Conservation (phyloP, 805 yeast genomes). For the Phaffomyces opuntiae region DNA sequence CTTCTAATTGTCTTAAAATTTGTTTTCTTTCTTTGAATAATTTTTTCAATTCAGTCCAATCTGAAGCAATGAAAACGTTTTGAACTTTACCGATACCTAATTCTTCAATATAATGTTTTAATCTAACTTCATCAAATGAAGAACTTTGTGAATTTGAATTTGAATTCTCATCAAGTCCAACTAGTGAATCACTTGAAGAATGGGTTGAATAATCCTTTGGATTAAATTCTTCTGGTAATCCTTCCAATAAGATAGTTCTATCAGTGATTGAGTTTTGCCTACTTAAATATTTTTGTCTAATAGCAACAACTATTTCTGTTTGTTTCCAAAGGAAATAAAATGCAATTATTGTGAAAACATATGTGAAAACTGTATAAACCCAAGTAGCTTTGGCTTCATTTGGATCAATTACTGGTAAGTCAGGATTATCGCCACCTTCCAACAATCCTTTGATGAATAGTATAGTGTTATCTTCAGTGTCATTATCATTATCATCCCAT, state of each 20-base stretch:
- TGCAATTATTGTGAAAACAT: constrained; percentile 70
- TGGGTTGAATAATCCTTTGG: constrained; percentile 18
- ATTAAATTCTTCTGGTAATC: constrained; percentile 77
- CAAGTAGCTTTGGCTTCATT: constrained; percentile 54
- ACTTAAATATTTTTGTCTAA: constrained; percentile 79
- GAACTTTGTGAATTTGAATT: neutral
- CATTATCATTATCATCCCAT: constrained; percentile 15
- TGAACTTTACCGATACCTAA: constrained; percentile 78
- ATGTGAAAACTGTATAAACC: constrained; percentile 85
- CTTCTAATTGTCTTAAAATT: constrained; percentile 56
- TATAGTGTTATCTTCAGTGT: neutral
- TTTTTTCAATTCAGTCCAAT: constrained; percentile 68
- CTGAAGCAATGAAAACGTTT: constrained; percentile 70
- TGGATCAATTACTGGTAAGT: constrained; percentile 24
- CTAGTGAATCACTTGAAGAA: constrained; percentile 9
- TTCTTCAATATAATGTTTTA: constrained; percentile 69
- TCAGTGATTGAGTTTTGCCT: constrained; percentile 86
- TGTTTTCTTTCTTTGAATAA: constrained; percentile 52
- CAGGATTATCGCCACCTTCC: constrained; percentile 32
- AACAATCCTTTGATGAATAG: constrained; percentile 10
- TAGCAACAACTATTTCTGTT: constrained; percentile 64
- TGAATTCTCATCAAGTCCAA: neutral
- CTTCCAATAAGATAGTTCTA: constrained; percentile 79
- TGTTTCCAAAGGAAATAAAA: constrained; percentile 58
- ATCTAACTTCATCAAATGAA: constrained; percentile 45